Evolutionary conservation across 345 rosid genomes (phyloP).

Genomic region (Balakata baccata): DNA sequence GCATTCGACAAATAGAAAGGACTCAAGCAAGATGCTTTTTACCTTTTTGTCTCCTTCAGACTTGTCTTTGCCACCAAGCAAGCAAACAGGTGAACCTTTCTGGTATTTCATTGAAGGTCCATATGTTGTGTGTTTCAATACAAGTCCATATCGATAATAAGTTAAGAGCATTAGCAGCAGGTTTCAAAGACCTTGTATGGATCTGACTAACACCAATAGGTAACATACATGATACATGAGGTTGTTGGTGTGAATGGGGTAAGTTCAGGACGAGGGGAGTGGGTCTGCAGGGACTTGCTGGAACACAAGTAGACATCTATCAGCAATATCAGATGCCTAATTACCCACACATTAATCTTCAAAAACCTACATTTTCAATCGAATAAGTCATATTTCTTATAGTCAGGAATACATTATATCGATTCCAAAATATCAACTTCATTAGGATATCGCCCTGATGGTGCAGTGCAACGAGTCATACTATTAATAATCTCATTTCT

Average conservation of each 20-base stretch:
- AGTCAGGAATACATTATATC: too few species aligned
- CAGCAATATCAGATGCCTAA: neutral
- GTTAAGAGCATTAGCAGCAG: too few species aligned
- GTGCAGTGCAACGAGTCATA: too few species aligned
- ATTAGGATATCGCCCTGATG: too few species aligned
- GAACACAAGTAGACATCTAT: conserved; percentile 18
- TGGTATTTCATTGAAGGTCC: conserved; percentile 21
- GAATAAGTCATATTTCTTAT: too few species aligned
- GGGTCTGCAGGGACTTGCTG: conserved; percentile 5
- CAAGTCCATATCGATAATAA: too few species aligned
- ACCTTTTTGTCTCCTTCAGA: conserved; percentile 47
- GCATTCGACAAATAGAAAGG: neutral
- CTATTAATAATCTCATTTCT: too few species aligned
- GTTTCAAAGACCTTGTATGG: too few species aligned
- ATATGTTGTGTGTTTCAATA: conserved; percentile 21
- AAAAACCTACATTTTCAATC: conserved; percentile 9
- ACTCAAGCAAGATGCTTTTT: neutral
- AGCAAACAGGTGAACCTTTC: conserved; percentile 40
- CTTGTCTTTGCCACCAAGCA: conserved; percentile 65
- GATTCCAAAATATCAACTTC: too few species aligned
- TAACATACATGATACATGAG: neutral
- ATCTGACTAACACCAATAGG: too few species aligned
- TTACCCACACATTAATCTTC: neutral
- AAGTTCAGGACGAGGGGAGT: neutral
- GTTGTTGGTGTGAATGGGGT: too few species aligned